phyloP scores from a whole-genome alignment of 441 rosid species.

The Pelargonium hybrid region DNA sequence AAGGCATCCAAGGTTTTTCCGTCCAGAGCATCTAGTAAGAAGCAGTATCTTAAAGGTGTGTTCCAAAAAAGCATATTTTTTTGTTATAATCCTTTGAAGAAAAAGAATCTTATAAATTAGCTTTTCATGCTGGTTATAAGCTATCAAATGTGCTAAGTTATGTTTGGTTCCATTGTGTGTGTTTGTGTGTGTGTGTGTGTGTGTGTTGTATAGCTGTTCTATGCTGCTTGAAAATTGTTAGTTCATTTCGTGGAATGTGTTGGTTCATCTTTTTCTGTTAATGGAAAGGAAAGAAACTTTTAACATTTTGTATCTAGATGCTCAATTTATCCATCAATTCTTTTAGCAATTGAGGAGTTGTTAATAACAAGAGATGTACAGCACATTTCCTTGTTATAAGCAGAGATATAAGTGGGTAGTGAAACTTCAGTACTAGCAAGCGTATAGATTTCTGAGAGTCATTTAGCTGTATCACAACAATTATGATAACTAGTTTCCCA shows the following conservation, averaged over 20 bases:
- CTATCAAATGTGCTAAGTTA: not conserved
- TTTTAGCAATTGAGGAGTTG: too few relatives aligned
- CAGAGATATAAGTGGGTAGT: too few relatives aligned
- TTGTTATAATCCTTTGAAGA: too few relatives aligned
- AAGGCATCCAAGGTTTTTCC: conserved; percentile 31
- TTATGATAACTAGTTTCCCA: too few relatives aligned
- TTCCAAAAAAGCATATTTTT: not conserved
- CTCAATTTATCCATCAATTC: too few relatives aligned
- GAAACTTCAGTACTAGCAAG: too few relatives aligned
- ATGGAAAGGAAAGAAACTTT: not conserved
- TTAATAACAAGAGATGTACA: too few relatives aligned
- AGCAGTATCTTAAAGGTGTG: conserved; percentile 35
- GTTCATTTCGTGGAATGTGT: not conserved
- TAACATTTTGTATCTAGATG: not conserved
- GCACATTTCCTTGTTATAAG: too few relatives aligned
- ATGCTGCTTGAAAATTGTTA: not conserved
- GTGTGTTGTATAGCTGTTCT: not conserved
- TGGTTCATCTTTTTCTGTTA: not conserved
- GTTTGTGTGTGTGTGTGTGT: not conserved
- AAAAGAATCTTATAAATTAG: not conserved
- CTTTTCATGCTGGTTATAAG: not conserved
- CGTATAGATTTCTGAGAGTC: too few relatives aligned
- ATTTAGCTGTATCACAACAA: too few relatives aligned
- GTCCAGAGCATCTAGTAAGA: conserved; percentile 33
- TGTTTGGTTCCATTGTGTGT: not conserved